Evolutionary conservation across 805 yeast genomes (phyloP).

Genomic region (Ogataea ganodermae): DNA sequence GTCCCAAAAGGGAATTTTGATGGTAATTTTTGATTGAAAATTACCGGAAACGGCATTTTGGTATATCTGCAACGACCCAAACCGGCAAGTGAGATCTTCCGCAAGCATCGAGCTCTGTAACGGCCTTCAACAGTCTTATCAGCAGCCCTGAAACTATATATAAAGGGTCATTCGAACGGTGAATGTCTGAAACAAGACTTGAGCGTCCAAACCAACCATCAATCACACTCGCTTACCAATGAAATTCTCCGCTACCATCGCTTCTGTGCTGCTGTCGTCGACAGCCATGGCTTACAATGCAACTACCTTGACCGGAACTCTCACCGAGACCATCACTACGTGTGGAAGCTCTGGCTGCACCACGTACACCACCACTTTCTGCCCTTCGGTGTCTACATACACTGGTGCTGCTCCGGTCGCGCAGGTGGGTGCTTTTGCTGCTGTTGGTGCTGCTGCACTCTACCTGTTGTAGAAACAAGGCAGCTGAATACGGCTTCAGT

Average conservation of each 20-base stretch:
- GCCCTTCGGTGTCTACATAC: conserved; percentile 22
- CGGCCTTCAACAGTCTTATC: neutral
- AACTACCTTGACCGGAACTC: conserved; percentile 12
- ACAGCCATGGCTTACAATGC: conserved; percentile 19
- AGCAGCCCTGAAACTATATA: neutral
- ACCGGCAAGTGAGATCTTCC: neutral
- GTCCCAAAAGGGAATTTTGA: conserved; percentile 1
- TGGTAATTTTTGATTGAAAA: neutral
- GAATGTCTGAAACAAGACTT: neutral
- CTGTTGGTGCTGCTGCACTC: conserved; percentile 31
- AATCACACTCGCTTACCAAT: conserved; percentile 6
- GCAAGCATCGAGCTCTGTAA: neutral
- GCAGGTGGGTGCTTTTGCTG: conserved; percentile 30
- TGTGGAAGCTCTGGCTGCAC: conserved; percentile 19
- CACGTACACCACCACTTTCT: conserved; percentile 20
- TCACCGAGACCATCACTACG: conserved; percentile 22
- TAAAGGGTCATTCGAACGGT: neutral
- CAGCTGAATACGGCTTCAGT: neutral
- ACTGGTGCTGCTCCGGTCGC: conserved; percentile 26
- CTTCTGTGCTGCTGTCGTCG: conserved; percentile 19
- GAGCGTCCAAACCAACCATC: neutral
- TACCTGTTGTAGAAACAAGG: conserved; percentile 24
- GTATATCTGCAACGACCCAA: neutral
- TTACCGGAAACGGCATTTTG: conserved; percentile 1
- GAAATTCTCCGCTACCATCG: conserved; percentile 15